Evolutionary conservation across 2,329 filamentous ascomycete genomes (phyloP).

Genomic region (Huntiella moniliformis): DNA sequence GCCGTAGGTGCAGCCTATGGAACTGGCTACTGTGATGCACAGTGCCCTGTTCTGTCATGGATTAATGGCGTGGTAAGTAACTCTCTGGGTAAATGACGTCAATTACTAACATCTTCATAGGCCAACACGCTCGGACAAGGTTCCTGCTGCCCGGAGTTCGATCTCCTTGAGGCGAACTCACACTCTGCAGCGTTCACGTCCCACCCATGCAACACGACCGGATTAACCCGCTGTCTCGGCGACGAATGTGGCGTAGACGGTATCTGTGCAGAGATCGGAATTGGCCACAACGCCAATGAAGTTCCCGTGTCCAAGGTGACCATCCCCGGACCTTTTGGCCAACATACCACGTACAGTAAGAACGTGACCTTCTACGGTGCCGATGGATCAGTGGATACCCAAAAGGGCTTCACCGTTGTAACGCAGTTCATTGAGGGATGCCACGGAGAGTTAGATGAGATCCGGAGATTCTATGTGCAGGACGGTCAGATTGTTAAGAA

Average conservation of each 20-base stretch:
- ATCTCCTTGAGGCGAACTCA: conserved; percentile 39
- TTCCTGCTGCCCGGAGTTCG: conserved; percentile 39
- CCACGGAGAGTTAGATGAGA: conserved; percentile 18
- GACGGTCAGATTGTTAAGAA: conserved; percentile 33
- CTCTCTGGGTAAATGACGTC: conserved; percentile 29
- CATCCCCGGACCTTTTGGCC: too few relatives aligned
- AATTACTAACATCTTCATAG: conserved; percentile 16
- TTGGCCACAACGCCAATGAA: conserved; percentile 46
- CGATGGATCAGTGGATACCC: conserved; percentile 37
- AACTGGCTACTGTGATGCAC: conserved; percentile 34
- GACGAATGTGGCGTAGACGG: conserved; percentile 12
- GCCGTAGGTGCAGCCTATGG: conserved; percentile 32
- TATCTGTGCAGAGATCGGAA: conserved; percentile 23
- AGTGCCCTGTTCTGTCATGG: conserved; percentile 19
- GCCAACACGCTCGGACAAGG: conserved; percentile 30
- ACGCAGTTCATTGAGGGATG: conserved; percentile 31
- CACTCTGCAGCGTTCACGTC: conserved; percentile 37
- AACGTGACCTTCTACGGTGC: conserved; percentile 35
- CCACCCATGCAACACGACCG: conserved; percentile 27
- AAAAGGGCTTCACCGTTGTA: conserved; percentile 37
- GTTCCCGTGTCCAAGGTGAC: conserved; percentile 39
- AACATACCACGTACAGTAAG: neutral
- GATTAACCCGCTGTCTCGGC: conserved; percentile 13
- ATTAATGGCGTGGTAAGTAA: conserved; percentile 16
- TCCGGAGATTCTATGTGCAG: conserved; percentile 44